Evolutionary conservation across 1,139 yeast species (phyloP).

Genomic region (Petasospora fabianii): DNA sequence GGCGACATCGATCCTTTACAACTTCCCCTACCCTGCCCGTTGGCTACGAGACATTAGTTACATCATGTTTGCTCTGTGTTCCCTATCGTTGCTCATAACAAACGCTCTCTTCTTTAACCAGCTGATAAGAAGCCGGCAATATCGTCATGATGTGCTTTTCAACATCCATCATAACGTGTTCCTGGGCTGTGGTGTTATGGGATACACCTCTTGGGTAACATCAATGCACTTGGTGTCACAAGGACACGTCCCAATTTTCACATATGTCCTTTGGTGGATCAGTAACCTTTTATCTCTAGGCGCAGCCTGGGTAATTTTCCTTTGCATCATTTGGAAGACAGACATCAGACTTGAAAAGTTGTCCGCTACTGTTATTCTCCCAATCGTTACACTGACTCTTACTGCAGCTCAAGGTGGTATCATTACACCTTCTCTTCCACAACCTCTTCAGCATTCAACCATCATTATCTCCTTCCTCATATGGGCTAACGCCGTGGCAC

Average conservation of each 20-base stretch:
- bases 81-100: slow-evolving; percentile 42
- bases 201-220: slow-evolving; percentile 60
- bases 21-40: slow-evolving; percentile 58
- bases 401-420: slow-evolving; percentile 63
- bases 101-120: slow-evolving; percentile 37
- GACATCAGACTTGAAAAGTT: slow-evolving; percentile 26
- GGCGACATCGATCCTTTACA: slow-evolving; percentile 52
- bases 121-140: slow-evolving; percentile 34
- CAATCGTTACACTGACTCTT: slow-evolving; percentile 76
- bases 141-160: slow-evolving; percentile 33
- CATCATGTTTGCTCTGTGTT: slow-evolving; percentile 54
- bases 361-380: slow-evolving; percentile 42
- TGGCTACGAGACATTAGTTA: slow-evolving; percentile 61
- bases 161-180: slow-evolving; percentile 53
- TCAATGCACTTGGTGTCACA: slow-evolving; percentile 35
- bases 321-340: slow-evolving; percentile 40
- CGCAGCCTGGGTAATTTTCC: slow-evolving; percentile 55
- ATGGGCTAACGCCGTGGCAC: slow-evolving; percentile 64
- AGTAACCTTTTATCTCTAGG: slow-evolving; percentile 48
- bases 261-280: slow-evolving; percentile 69
- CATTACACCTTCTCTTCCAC: slow-evolving; percentile 44
- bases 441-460: slow-evolving; percentile 45
- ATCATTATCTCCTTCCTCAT: slow-evolving; percentile 51
- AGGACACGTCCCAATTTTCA: slow-evolving; percentile 38
- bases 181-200: slow-evolving; percentile 82